Evolutionary conservation across 257 asterid species (phyloP).

Genomic region (Haberlea rhodopensis): DNA sequence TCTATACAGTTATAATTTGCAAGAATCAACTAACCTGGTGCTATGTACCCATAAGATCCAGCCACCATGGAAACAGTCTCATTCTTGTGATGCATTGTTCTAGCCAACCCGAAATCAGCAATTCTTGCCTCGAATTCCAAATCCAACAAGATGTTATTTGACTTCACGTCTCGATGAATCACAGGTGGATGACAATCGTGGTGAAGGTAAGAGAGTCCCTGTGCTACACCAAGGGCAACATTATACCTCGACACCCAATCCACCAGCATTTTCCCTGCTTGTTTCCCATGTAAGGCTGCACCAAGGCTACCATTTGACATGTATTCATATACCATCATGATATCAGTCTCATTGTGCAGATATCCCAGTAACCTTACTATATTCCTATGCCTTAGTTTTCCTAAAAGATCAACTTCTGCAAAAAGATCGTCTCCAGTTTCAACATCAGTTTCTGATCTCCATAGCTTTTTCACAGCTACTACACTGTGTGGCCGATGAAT

Average conservation of each 20-base stretch:
- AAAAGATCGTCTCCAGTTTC: conserved; percentile 63
- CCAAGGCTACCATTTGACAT: conserved; percentile 81
- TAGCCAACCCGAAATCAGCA: conserved; percentile 83
- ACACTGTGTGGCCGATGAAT: conserved; percentile 43
- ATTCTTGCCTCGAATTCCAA: conserved; percentile 63
- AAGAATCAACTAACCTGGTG: conserved; percentile 56
- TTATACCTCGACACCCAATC: conserved; percentile 88
- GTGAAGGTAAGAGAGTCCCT: conserved; percentile 77
- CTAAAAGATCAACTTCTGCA: conserved; percentile 60
- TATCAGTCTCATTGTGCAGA: conserved; percentile 62
- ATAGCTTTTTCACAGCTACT: conserved; percentile 72
- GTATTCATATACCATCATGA: conserved; percentile 75
- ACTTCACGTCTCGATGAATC: conserved; percentile 73
- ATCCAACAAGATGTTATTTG: conserved; percentile 68
- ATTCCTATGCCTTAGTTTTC: conserved; percentile 73
- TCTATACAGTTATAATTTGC: not conserved
- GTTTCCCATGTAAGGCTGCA: conserved; percentile 60
- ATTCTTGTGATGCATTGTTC: conserved; percentile 58
- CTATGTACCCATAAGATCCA: conserved; percentile 86
- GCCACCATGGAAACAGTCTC: conserved; percentile 80
- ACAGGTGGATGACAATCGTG: conserved; percentile 81
- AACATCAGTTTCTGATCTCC: conserved; percentile 54
- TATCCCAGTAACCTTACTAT: conserved; percentile 67
- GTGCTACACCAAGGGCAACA: conserved; percentile 74
- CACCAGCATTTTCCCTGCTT: conserved; percentile 46